phyloP scores from a whole-genome alignment of 805 yeast genomes.

The Tanozyma kutaoensis region DNA sequence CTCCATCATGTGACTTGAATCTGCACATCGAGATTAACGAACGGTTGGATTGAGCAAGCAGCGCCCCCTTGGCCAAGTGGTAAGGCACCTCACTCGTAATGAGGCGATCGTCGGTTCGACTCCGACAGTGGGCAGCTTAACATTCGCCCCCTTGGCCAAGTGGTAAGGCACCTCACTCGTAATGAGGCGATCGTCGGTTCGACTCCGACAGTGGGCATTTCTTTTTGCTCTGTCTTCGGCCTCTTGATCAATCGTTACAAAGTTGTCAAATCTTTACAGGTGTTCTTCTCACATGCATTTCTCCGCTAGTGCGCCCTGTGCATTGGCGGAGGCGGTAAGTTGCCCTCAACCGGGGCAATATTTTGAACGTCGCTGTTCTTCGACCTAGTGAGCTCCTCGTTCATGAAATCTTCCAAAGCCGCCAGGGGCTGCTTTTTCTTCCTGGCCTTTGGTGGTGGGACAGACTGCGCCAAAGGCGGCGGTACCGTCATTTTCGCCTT shows the following conservation, averaged over 20 bases:
- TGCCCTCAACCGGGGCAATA: conserved; percentile 1
- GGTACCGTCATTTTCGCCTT: not conserved
- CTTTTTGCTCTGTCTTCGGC: too few species aligned
- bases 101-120: conserved; percentile 43
- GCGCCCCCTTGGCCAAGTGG: conserved; percentile 42
- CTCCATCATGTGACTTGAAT: too few species aligned
- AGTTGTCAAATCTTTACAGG: too few species aligned
- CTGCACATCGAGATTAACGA: too few species aligned
- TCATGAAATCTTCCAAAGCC: conserved; percentile 18
- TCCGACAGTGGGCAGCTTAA: conserved; percentile 35
- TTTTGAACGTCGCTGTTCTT: conserved; percentile 17
- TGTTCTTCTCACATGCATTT: too few species aligned
- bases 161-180: conserved; percentile 44
- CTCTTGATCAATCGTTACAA: too few species aligned
- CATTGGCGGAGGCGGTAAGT: conserved; percentile 8
- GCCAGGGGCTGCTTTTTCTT: not conserved
- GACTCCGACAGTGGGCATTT: conserved; percentile 37
- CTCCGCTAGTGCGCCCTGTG: too few species aligned
- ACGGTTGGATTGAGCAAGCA: conserved; percentile 1
- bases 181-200: conserved; percentile 43
- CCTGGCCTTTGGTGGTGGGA: not conserved
- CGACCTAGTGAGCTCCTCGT: conserved; percentile 28
- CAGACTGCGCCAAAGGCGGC: not conserved
- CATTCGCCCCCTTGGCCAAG: conserved; percentile 44
- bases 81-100: conserved; percentile 43